These are phyloP conservation scores for Tylopilus plumbeoviolaceoides DNA, from an alignment of 768 basidiomycete species.

Conservation along the genomic window DNA sequence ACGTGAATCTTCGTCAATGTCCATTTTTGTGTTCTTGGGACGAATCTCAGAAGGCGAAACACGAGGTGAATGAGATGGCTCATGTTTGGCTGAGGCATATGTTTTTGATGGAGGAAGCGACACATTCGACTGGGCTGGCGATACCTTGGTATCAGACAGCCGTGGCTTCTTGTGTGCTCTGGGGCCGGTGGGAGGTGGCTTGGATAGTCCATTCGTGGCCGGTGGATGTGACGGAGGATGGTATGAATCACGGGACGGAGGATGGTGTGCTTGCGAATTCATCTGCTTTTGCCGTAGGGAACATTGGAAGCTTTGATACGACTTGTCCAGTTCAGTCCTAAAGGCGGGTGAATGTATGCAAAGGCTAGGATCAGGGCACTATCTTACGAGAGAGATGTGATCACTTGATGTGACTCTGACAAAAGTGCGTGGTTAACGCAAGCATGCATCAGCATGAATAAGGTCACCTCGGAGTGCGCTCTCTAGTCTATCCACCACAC, in stretches of 20 bases:
- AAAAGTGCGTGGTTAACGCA: slow-evolving; percentile 5
- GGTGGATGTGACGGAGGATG: slow-evolving; percentile 32
- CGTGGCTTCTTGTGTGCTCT: slow-evolving; percentile 79
- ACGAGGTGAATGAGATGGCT: slow-evolving; percentile 30
- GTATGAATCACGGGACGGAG: slow-evolving; percentile 42
- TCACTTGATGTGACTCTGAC: slow-evolving; percentile 74
- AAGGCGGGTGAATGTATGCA: slow-evolving; percentile 10
- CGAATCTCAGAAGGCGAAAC: slow-evolving; percentile 27
- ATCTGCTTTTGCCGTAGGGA: slow-evolving; percentile 39
- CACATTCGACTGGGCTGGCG: slow-evolving; percentile 31
- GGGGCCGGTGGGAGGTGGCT: slow-evolving; percentile 72
- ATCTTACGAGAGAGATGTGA: slow-evolving; percentile 68
- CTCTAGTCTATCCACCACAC: slow-evolving; percentile 67
- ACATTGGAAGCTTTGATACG: slow-evolving; percentile 57
- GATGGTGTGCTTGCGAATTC: slow-evolving; percentile 32
- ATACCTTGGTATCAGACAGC: slow-evolving; percentile 49
- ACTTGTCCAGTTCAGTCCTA: slow-evolving; percentile 75
- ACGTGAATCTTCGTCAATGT: slow-evolving; percentile 52
- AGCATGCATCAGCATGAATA: neutral
- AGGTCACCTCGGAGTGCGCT: slow-evolving; percentile 68
- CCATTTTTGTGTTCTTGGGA: slow-evolving; percentile 42
- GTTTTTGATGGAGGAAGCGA: slow-evolving; percentile 28
- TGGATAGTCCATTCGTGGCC: slow-evolving; percentile 35
- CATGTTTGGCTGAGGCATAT: slow-evolving; percentile 20
- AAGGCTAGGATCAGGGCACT: slow-evolving; percentile 1